phyloP scores from a whole-genome alignment of 441 rosid genomes.

The Erodium texanum region DNA sequence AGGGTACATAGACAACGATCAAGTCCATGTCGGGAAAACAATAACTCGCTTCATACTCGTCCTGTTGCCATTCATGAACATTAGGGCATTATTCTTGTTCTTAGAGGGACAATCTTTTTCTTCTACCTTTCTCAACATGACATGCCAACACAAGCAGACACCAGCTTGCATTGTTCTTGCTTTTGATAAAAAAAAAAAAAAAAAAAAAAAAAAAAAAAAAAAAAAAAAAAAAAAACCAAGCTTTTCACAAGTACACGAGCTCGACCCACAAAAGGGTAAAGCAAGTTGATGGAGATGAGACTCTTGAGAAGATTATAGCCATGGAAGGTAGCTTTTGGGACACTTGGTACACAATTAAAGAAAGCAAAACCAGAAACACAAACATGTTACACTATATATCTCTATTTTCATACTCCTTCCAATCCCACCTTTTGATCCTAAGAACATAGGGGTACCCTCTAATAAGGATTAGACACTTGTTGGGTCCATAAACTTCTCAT shows the following conservation, averaged over 20 bases:
- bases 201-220: too few species aligned
- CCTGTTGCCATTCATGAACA: too few species aligned
- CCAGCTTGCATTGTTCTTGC: background rate
- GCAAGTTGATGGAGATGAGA: constrained; percentile 24
- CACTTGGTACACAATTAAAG: constrained; percentile 39
- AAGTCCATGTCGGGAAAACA: too few species aligned
- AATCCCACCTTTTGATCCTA: background rate
- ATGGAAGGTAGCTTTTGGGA: constrained; percentile 36
- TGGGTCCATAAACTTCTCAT: too few species aligned
- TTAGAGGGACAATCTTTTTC: too few species aligned
- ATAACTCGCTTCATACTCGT: too few species aligned
- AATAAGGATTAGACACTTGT: background rate
- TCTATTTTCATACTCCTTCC: background rate
- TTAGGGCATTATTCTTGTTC: too few species aligned
- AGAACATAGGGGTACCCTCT: background rate
- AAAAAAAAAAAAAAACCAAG: too few species aligned
- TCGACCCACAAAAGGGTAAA: background rate
- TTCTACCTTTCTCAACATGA: too few species aligned
- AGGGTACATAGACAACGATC: too few species aligned
- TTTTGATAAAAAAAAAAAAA: too few species aligned
- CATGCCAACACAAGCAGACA: too few species aligned
- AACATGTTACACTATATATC: constrained; percentile 16
- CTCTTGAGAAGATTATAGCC: constrained; percentile 29
- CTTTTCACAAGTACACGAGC: constrained; percentile 8
- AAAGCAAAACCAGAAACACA: constrained; percentile 21